A percentile compares a stretch with the other conserved stretches of the same genome.
These are phyloP conservation scores for Penicillium samsonianum DNA, from an alignment of 495 filamentous ascomycete species.

Conservation along the genomic window DNA sequence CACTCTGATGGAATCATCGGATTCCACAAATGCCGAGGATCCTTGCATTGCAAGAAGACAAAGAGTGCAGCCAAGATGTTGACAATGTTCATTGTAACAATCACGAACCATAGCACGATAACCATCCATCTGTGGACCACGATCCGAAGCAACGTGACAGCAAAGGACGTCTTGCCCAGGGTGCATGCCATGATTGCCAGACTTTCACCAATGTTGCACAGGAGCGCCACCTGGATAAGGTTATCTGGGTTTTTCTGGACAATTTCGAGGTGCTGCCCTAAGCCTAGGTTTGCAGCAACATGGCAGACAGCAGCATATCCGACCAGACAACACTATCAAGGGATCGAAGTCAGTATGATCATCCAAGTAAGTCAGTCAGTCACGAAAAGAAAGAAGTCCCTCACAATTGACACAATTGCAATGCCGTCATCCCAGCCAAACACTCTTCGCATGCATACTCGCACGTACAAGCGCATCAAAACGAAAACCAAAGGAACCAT, in stretches of 20 bases:
- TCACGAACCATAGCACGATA: constrained; percentile 23
- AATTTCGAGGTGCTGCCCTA: constrained; percentile 20
- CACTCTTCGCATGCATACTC: constrained; percentile 22
- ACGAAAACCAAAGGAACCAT: constrained; percentile 25
- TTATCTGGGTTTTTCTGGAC: constrained; percentile 22
- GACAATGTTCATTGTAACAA: constrained; percentile 26
- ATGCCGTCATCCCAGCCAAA: constrained; percentile 36
- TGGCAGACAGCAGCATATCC: constrained; percentile 30
- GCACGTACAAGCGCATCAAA: constrained; percentile 26
- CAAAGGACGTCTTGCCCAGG: constrained; percentile 25
- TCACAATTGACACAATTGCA: constrained; percentile 25
- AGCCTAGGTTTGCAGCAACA: constrained; percentile 20
- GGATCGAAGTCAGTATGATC: neutral
- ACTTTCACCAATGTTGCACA: constrained; percentile 25
- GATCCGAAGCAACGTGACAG: constrained; percentile 23
- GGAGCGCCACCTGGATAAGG: constrained; percentile 22
- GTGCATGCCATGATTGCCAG: constrained; percentile 30
- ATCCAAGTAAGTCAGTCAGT: neutral
- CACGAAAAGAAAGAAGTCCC: neutral
- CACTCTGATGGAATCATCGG: constrained; percentile 24
- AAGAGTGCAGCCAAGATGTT: constrained; percentile 23
- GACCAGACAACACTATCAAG: constrained; percentile 21
- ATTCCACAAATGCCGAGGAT: constrained; percentile 26
- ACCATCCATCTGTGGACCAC: constrained; percentile 26
- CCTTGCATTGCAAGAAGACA: constrained; percentile 24